A percentile compares a stretch with the other conserved stretches of the same genome.
phyloP scores from a whole-genome alignment of 2,329 filamentous ascomycete species.

The Verticillium nubilum region DNA sequence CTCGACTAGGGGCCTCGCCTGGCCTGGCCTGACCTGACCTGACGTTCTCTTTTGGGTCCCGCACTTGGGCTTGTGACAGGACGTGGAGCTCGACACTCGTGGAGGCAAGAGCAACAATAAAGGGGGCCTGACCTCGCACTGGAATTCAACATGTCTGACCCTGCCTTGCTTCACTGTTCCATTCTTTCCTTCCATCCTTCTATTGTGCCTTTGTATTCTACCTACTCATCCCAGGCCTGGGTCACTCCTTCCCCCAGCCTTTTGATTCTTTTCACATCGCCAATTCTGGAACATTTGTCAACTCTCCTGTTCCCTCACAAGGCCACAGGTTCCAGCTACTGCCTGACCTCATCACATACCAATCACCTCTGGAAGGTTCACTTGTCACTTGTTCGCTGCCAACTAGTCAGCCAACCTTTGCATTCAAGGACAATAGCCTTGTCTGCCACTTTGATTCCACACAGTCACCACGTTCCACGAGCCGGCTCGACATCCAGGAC shows the following conservation, averaged over 20 bases:
- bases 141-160: neutral
- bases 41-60: neutral
- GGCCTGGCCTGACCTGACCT: neutral
- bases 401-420: neutral
- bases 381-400: neutral
- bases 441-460: neutral
- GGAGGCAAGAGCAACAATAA: neutral
- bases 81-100: neutral
- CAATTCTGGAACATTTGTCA: neutral
- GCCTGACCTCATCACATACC: neutral
- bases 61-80: neutral
- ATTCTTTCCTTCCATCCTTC: neutral
- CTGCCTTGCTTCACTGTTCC: neutral
- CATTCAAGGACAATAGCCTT: neutral
- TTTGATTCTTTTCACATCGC: neutral
- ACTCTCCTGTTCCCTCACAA: neutral
- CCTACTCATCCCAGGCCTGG: neutral
- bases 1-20: neutral
- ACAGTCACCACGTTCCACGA: slow-evolving; percentile 3
- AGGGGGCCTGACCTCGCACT: neutral
- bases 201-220: neutral
- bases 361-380: neutral
- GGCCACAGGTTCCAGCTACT: neutral
- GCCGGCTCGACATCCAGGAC: neutral
- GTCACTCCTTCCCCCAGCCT: slow-evolving; percentile 1